These are phyloP conservation scores for Debaryomyces hansenii DNA, from an alignment of 805 yeast species.

Conservation along the genomic window DNA sequence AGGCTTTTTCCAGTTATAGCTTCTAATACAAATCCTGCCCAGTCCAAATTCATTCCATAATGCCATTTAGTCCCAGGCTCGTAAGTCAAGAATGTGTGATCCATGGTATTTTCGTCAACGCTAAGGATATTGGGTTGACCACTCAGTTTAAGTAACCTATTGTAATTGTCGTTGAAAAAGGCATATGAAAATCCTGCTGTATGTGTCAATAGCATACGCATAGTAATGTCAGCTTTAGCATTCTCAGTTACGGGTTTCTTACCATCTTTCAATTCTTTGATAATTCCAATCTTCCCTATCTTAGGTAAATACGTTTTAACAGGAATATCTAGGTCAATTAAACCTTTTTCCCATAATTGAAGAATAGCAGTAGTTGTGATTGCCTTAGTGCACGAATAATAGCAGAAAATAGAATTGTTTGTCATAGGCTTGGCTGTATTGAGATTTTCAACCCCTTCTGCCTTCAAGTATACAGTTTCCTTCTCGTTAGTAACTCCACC, in stretches of 20 bases:
- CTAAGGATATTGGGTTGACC: constrained; percentile 5
- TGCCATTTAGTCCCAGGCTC: constrained; percentile 39
- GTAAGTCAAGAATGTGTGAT: constrained; percentile 22
- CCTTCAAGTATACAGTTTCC: constrained; percentile 12
- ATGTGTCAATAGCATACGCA: constrained; percentile 34
- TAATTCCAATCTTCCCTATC: constrained; percentile 21
- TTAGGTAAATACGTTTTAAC: constrained; percentile 30
- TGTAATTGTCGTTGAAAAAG: constrained; percentile 21
- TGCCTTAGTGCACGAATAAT: constrained; percentile 32
- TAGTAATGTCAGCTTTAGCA: constrained; percentile 29
- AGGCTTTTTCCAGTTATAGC: constrained; percentile 24
- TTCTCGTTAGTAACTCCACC: constrained; percentile 14
- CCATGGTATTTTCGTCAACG: constrained; percentile 12
- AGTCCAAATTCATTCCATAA: constrained; percentile 35
- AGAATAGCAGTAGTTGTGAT: constrained; percentile 26
- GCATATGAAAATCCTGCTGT: constrained; percentile 40
- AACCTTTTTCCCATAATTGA: constrained; percentile 33
- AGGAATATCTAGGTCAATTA: constrained; percentile 28
- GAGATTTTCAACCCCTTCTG: constrained; percentile 6
- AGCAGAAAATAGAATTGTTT: constrained; percentile 17
- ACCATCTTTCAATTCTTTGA: constrained; percentile 16
- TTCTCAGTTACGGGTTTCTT: constrained; percentile 14
- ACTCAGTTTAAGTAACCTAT: constrained; percentile 2
- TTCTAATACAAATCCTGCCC: constrained; percentile 35
- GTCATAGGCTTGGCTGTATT: constrained; percentile 2